A percentile compares a stretch with the other conserved stretches of the same genome.
phyloP scores from a whole-genome alignment of 2,329 filamentous ascomycete genomes.

The Neonectria coccinea region DNA sequence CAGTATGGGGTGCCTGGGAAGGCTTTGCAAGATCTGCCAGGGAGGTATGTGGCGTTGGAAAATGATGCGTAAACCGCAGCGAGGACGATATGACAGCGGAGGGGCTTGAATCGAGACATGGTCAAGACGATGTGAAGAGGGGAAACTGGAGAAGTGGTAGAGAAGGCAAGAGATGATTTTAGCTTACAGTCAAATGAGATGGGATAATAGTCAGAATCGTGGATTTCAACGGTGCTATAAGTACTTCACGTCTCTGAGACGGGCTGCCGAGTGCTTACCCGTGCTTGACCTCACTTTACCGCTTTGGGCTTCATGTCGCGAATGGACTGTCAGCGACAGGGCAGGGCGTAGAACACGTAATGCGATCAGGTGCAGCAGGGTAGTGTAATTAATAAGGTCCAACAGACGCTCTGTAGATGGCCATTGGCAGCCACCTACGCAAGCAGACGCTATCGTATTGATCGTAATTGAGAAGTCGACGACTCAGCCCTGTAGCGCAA shows the following conservation, averaged over 20 bases:
- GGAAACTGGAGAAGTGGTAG: background rate
- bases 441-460: slow-evolving; percentile 15
- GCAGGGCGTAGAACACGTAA: background rate
- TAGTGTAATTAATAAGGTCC: background rate
- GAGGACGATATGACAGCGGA: slow-evolving; percentile 5
- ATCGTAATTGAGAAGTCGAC: slow-evolving; percentile 3
- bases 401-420: background rate
- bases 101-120: slow-evolving; percentile 25
- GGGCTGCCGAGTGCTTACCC: background rate
- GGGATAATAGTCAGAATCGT: too few relatives aligned
- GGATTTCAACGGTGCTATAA: background rate
- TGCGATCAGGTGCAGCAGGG: background rate
- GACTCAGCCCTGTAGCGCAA: slow-evolving; percentile 5
- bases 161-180: background rate
- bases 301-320: slow-evolving; percentile 19
- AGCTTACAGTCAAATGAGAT: background rate
- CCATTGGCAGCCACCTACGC: background rate
- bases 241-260: background rate
- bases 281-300: background rate
- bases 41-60: background rate
- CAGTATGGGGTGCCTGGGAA: slow-evolving; percentile 59
- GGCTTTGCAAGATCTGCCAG: slow-evolving; percentile 56
- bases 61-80: slow-evolving; percentile 12
- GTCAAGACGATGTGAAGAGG: background rate
- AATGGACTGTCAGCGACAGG: background rate